Evolutionary conservation across 129 eudicot species (phyloP).

Genomic region (Helianthus tuberosus): DNA sequence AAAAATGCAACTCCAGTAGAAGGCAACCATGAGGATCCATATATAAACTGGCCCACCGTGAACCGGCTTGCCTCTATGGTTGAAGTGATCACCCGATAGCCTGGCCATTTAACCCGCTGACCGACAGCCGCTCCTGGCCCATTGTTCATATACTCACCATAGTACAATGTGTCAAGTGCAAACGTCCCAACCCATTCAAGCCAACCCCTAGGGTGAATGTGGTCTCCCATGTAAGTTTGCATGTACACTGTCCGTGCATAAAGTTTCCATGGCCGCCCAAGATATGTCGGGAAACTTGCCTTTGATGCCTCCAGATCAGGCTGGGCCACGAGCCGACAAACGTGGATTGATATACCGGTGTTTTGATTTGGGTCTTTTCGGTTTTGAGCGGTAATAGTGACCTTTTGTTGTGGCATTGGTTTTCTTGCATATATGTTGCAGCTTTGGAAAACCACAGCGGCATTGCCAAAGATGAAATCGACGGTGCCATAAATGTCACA

Average conservation of each 20-base stretch:
- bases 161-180: constrained; percentile 76
- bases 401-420: constrained; percentile 62
- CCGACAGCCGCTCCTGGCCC: constrained; percentile 85
- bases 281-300: constrained; percentile 53
- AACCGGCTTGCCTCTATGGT: constrained; percentile 62
- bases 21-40: constrained; percentile 85
- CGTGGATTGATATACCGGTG: constrained; percentile 90
- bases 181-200: constrained; percentile 75
- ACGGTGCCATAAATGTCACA: constrained; percentile 92
- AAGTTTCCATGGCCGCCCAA: constrained; percentile 92
- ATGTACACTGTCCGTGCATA: constrained; percentile 77
- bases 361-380: constrained; percentile 91
- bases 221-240: constrained; percentile 82
- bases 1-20: constrained; percentile 86
- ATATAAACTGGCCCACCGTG: constrained; percentile 83
- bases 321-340: constrained; percentile 60
- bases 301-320: constrained; percentile 68
- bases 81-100: constrained; percentile 63
- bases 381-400: constrained; percentile 84
- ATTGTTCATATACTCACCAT: constrained; percentile 84
- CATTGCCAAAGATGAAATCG: constrained; percentile 94
- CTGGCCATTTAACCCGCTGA: constrained; percentile 85
- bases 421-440: constrained; percentile 79
- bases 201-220: constrained; percentile 81
- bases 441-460: constrained; percentile 85